These are phyloP conservation scores for Pyrus pyrifolia DNA, from an alignment of 306 rosid genomes.

Conservation along the genomic window DNA sequence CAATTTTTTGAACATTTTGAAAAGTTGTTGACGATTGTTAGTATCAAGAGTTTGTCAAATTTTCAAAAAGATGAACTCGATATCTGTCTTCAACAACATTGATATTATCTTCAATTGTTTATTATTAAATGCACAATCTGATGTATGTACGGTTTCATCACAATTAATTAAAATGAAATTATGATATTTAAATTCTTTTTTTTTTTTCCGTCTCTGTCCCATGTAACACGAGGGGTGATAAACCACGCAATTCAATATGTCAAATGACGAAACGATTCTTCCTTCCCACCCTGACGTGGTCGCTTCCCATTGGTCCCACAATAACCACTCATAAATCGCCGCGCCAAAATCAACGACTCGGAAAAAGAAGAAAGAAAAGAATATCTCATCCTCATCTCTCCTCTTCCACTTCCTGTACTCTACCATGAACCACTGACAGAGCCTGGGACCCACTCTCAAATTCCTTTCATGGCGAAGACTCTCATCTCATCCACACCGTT, in stretches of 20 bases:
- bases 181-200: too few relatives aligned
- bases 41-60: background rate
- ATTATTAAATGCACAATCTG: too few relatives aligned
- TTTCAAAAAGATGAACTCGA: too few relatives aligned
- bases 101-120: too few relatives aligned
- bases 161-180: too few relatives aligned
- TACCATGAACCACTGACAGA: constrained; percentile 1
- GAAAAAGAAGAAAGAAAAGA: background rate
- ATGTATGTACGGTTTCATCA: too few relatives aligned
- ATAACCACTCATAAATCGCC: background rate
- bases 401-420: constrained; percentile 13
- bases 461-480: constrained; percentile 67
- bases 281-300: background rate
- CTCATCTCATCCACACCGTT: constrained; percentile 68
- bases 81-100: rapidly evolving
- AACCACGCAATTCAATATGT: background rate
- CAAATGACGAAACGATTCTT: background rate
- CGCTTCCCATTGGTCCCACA: background rate
- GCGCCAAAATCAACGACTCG: constrained; percentile 5
- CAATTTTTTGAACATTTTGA: background rate
- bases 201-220: rapidly evolving
- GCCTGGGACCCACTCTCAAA: background rate
- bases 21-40: background rate
- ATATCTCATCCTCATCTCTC: constrained; percentile 24
- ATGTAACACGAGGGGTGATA: too few relatives aligned